These are phyloP conservation scores for Lasiodiplodia theobromae DNA, from an alignment of 2,329 filamentous ascomycete genomes.

Conservation along the genomic window DNA sequence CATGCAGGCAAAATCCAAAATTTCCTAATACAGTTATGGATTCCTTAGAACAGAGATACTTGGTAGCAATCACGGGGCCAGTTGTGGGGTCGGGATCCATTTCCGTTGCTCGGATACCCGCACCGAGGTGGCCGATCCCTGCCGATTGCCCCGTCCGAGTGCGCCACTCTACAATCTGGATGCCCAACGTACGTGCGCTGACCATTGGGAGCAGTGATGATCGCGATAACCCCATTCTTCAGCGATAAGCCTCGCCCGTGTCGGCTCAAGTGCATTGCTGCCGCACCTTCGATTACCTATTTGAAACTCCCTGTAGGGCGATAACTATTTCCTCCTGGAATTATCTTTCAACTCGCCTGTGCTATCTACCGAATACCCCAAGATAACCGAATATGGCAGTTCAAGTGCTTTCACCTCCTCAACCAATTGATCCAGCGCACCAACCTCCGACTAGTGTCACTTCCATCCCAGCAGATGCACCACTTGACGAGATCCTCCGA, in stretches of 20 bases:
- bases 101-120: background rate
- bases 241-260: background rate
- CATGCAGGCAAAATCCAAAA: background rate
- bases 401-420: background rate
- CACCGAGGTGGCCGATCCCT: background rate
- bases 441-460: conserved; percentile 33
- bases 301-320: background rate
- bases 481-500: conserved; percentile 41
- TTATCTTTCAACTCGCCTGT: background rate
- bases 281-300: background rate
- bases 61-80: background rate
- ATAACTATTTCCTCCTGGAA: background rate
- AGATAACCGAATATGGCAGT: background rate
- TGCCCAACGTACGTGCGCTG: background rate
- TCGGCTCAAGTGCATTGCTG: background rate
- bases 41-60: background rate
- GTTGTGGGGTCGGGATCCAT: background rate
- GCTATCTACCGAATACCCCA: background rate
- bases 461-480: conserved; percentile 36
- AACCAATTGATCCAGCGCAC: conserved; percentile 18
- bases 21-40: background rate
- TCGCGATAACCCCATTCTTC: no score
- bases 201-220: background rate
- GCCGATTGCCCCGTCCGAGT: background rate
- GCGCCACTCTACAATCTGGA: background rate